Conservation (phyloP, 1,284 basidiomycete genomes). For the Microbotryomycetes sp. region DNA sequence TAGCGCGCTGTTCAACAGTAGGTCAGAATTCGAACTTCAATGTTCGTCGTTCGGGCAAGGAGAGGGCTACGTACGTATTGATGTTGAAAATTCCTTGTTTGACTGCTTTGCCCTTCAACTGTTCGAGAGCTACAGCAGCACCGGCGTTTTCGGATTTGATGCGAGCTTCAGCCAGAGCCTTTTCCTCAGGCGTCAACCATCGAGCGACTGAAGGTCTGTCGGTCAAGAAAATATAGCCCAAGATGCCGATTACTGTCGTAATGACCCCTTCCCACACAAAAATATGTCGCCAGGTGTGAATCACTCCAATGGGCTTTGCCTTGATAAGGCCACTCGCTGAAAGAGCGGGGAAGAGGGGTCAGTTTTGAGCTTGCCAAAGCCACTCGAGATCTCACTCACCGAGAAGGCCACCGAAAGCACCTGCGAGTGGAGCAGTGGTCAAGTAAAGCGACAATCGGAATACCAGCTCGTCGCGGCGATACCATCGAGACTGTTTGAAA, state of each 20-base stretch:
- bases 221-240: constrained; percentile 39
- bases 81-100: constrained; percentile 31
- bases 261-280: constrained; percentile 43
- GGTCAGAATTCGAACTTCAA: no score
- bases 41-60: no score
- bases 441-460: constrained; percentile 30
- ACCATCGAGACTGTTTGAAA: constrained; percentile 41
- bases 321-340: background rate
- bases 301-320: constrained; percentile 21
- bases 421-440: constrained; percentile 1
- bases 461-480: constrained; percentile 37
- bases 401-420: constrained; percentile 38
- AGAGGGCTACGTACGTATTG: constrained; percentile 7
- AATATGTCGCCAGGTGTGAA: constrained; percentile 33
- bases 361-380: constrained; percentile 14
- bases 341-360: constrained; percentile 13
- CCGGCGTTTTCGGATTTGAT: constrained; percentile 43
- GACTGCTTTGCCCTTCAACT: constrained; percentile 31
- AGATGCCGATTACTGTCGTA: constrained; percentile 38
- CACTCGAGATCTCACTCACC: constrained; percentile 33
- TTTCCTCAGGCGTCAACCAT: constrained; percentile 41
- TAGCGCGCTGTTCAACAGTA: constrained; percentile 41
- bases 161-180: constrained; percentile 26
- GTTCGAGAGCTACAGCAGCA: constrained; percentile 35
- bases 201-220: constrained; percentile 39